Evolutionary conservation across 192 early-diverging fungal genomes (phyloP).

Genomic region (Linnemannia elongata): DNA sequence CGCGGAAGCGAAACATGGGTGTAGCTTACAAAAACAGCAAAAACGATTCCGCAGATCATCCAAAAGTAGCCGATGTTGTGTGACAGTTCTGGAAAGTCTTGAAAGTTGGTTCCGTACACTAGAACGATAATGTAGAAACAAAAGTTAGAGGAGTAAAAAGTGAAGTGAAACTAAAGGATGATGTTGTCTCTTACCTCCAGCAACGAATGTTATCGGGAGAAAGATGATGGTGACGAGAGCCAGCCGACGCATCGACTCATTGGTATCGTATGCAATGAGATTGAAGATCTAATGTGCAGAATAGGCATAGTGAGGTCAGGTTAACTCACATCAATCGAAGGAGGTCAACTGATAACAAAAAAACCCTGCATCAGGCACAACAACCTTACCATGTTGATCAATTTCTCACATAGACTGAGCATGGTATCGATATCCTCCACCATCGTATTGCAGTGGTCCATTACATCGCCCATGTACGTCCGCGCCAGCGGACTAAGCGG

Average conservation of each 20-base stretch:
- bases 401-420: constrained; percentile 39
- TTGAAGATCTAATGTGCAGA: constrained; percentile 47
- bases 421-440: constrained; percentile 58
- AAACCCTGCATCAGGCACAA: background rate
- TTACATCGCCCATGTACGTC: constrained; percentile 57
- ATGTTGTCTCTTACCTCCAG: constrained; percentile 41
- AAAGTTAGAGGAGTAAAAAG: background rate
- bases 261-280: constrained; percentile 58
- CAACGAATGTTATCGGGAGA: constrained; percentile 64
- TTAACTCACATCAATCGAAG: background rate
- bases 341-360: background rate
- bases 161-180: background rate
- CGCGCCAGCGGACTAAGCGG: constrained; percentile 29
- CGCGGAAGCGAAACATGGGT: background rate
- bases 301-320: background rate
- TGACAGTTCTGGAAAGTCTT: constrained; percentile 42
- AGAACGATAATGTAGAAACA: background rate
- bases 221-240: constrained; percentile 54
- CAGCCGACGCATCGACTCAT: constrained; percentile 43
- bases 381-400: constrained; percentile 61
- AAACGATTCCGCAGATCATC: constrained; percentile 18
- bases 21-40: constrained; percentile 4
- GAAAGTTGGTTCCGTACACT: constrained; percentile 63
- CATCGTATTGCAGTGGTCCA: constrained; percentile 59
- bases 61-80: constrained; percentile 37